phyloP scores from a whole-genome alignment of 495 filamentous ascomycete genomes.

The Xylaria curta region DNA sequence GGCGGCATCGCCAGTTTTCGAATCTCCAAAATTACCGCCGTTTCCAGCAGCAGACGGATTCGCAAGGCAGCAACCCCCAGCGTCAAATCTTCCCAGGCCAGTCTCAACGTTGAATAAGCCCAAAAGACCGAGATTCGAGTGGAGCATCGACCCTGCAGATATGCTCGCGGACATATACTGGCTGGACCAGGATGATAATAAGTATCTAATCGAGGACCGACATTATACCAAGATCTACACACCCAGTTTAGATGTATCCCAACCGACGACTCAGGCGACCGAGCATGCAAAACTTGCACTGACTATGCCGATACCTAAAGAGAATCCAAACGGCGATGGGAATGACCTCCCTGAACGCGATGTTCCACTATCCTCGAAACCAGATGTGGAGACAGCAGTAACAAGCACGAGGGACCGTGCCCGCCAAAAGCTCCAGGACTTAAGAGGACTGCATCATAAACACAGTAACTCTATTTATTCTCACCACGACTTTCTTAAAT shows the following conservation, averaged over 20 bases:
- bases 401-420: constrained; percentile 50
- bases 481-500: constrained; percentile 47
- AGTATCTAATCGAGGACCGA: constrained; percentile 74
- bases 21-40: constrained; percentile 53
- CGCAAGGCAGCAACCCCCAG: constrained; percentile 40
- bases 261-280: constrained; percentile 23
- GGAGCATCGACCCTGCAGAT: constrained; percentile 78
- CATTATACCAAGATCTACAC: constrained; percentile 74
- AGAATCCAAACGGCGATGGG: constrained; percentile 25
- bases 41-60: constrained; percentile 54
- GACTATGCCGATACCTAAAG: constrained; percentile 22
- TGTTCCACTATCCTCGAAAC: constrained; percentile 33
- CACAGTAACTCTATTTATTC: constrained; percentile 47
- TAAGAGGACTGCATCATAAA: constrained; percentile 55
- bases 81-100: constrained; percentile 41
- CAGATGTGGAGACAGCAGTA: constrained; percentile 37
- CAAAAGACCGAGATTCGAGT: constrained; percentile 75
- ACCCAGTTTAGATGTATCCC: constrained; percentile 34
- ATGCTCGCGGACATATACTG: constrained; percentile 85
- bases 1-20: constrained; percentile 33
- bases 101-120: constrained; percentile 50
- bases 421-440: constrained; percentile 56
- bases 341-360: constrained; percentile 36
- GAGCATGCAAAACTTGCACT: constrained; percentile 25
- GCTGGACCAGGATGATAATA: constrained; percentile 79